Evolutionary conservation across 2,329 filamentous ascomycete genomes (phyloP), one percentile per base, ranked within the genome.

Genomic region (Penicillium freii): DNA sequence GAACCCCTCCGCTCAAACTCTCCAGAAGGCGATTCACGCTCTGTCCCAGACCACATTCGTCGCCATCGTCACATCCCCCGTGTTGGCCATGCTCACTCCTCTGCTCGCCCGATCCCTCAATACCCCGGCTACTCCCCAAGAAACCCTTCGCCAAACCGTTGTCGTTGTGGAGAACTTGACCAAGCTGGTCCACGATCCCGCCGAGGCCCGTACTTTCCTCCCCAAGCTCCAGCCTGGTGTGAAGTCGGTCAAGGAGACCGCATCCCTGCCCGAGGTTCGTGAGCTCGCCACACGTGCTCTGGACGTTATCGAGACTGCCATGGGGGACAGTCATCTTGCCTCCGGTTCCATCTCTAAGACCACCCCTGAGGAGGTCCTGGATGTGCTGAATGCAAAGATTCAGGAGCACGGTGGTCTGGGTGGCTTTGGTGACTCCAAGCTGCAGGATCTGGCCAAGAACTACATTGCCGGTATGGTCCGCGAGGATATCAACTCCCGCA

Each of bases 11-110:
- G 82, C 90, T 15, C 87, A 95, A 75, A 91, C 89, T 29, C 83
- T 95, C 55, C 91, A 96, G 73, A 97, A 97, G 81, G 92, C 94
- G 33, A 97, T 99, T 64, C 94, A 97, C 72, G 94, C 92, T 45
- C 82, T 99, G 45, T 97, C 92, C 4, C 91, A 96, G 79, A 99
- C 94, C 11, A 99, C 94, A n/a, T 99, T 99, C 67, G 94, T 99
- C 52, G 92, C 94, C 55, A 84, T 96, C 63, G 94, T 99, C 67
- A 97, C 92, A 13, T 97, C 93, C 9, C 94, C 94, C 10, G 93
- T 97, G 5, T 85, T 99, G 57, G 94, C 94, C 19, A 86, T 99
- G 55, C 84, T 99, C 54, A 99, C 94, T 1, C 94, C 94, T 45
- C 88, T 97, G 66, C 86, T 99, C 29, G 94, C 97, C 79, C 89